These are phyloP conservation scores for Exophiala xenobiotica DNA, from an alignment of 2,329 filamentous ascomycete genomes.

Conservation along the genomic window DNA sequence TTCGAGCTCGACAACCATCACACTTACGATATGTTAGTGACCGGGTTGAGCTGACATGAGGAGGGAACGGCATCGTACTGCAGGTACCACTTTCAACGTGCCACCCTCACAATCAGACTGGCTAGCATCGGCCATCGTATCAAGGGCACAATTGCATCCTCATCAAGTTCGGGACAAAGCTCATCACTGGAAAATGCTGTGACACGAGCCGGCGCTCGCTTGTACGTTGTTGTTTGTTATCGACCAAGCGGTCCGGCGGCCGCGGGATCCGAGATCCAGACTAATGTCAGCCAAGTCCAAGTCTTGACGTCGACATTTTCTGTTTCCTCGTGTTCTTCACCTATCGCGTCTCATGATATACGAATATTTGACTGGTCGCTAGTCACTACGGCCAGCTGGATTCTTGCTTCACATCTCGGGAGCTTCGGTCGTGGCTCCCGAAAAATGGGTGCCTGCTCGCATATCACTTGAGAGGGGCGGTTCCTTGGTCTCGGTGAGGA, in stretches of 20 bases:
- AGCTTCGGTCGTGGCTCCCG: background rate
- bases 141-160: no score
- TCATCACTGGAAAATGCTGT: no score
- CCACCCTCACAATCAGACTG: constrained; percentile 4
- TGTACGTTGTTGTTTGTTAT: background rate
- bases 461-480: background rate
- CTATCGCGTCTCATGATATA: background rate
- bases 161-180: no score
- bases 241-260: background rate
- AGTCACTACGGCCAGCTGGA: background rate
- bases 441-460: background rate
- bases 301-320: background rate
- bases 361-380: background rate
- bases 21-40: constrained; percentile 16
- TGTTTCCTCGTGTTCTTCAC: background rate
- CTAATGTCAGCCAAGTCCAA: background rate
- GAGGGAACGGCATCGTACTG: constrained; percentile 1
- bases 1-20: constrained; percentile 23
- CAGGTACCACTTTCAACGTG: constrained; percentile 3
- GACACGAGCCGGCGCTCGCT: no score
- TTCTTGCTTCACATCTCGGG: background rate
- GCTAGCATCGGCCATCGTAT: constrained; percentile 5
- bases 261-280: constrained; percentile 1
- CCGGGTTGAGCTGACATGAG: background rate
- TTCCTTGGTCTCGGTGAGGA: no score